These are phyloP conservation scores for Isatis tinctoria DNA, from an alignment of 345 rosid genomes.

Conservation along the genomic window DNA sequence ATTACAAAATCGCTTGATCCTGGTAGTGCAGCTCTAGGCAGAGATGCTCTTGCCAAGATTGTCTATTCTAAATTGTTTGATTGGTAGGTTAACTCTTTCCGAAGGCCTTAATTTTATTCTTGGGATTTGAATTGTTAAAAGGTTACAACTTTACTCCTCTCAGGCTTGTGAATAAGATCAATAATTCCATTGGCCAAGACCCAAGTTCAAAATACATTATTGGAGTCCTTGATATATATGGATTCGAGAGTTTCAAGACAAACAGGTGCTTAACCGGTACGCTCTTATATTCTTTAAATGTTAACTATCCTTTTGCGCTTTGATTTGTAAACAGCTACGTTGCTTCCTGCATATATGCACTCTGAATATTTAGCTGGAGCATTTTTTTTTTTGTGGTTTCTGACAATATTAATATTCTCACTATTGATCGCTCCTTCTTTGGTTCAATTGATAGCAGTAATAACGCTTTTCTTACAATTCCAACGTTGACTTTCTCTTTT, in stretches of 20 bases:
- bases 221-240: constrained; percentile 97
- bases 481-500: constrained; percentile 13
- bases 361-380: neutral
- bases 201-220: constrained; percentile 69
- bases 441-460: constrained; percentile 3
- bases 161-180: constrained; percentile 96
- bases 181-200: constrained; percentile 88
- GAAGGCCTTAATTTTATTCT: neutral
- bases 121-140: constrained; percentile 3
- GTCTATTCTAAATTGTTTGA: constrained; percentile 95
- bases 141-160: constrained; percentile 3
- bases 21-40: constrained; percentile 66
- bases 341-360: constrained; percentile 6
- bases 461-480: neutral
- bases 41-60: constrained; percentile 96
- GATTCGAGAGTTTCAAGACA: constrained; percentile 99
- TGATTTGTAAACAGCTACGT: neutral
- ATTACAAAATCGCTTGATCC: constrained; percentile 94
- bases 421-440: neutral
- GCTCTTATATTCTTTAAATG: constrained; percentile 61
- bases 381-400: neutral
- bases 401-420: neutral
- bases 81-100: constrained; percentile 51
- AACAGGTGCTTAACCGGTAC: constrained; percentile 99
- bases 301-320: constrained; percentile 15